Base-by-base conservation (phyloP, 2,329 filamentous ascomycete genomes). In the Lachnellula hyalina region DNA sequence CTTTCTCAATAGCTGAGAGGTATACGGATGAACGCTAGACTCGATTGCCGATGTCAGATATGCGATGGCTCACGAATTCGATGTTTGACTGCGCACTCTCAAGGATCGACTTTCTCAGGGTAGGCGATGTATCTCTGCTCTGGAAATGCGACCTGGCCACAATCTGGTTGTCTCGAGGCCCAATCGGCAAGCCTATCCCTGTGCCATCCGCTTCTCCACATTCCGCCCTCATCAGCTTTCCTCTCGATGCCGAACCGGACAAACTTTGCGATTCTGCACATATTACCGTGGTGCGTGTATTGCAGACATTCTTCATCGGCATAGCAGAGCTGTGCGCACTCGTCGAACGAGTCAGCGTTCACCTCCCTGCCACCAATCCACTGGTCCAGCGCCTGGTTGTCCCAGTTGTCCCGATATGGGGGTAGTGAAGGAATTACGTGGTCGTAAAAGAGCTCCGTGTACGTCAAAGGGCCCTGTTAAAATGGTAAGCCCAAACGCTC, bases 251-350 rank as follows among this genome's bases (percentile, higher is more conserved):
- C 45, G 25, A 23, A 12, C 7, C 23, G 45, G 21, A 47, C 17
- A 14, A n/a, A 21, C 23, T 11, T 47, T 15, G 17, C 45, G 2
- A 47, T 9, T 15, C 4, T 9, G 28, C 45, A 47, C 4, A 23
- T 23, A 9, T 32, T 5, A 19, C 48, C 53, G 47, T 68, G 59
- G 46, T 65, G 64, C 4, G 61, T 61, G 58, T 65, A 72, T 55
- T 72, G 70, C 38, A 70, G 66, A 51, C 71, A 72, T 4, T 55
- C 47, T 2, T 47, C 51, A 23, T 67, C 58, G 1, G 62, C 59
- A 42, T 74, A 68, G 60, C 80, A 83, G 12, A 78, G 76, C 46
- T 69, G 72, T 6, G 73, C 70, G 63, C 78, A 81, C n/a, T 75
- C 70, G 49, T 76, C 73, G 8, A 65, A 62, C 2, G 61, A 63